A percentile compares a stretch with the other conserved stretches of the same genome.
Evolutionary conservation across 345 rosid genomes (phyloP).

Genomic region (Aquilaria yunnanensis): DNA sequence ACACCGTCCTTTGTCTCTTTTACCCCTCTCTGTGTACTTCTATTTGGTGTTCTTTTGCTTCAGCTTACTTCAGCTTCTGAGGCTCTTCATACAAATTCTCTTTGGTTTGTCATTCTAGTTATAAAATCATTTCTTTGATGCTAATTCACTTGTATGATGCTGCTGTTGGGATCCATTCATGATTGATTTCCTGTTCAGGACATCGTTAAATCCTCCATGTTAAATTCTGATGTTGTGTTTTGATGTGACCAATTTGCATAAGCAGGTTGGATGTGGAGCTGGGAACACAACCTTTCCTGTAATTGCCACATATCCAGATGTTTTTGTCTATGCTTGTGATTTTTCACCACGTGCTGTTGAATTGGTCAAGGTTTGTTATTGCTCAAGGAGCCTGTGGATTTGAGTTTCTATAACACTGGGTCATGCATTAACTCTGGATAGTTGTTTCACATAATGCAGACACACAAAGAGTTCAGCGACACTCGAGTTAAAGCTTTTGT

Average conservation of each 20-base stretch:
- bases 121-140: neutral
- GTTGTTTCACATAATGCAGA: slow-evolving; percentile 35
- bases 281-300: slow-evolving; percentile 87
- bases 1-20: too few relatives aligned
- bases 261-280: slow-evolving; percentile 93
- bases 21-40: slow-evolving; percentile 5
- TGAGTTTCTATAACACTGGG: neutral
- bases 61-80: neutral
- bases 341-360: slow-evolving; percentile 81
- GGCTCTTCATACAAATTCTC: neutral
- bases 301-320: slow-evolving; percentile 63
- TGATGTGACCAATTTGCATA: slow-evolving; percentile 4
- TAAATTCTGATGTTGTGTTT: neutral
- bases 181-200: neutral
- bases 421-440: slow-evolving; percentile 2
- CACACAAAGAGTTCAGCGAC: slow-evolving; percentile 72
- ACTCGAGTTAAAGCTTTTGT: slow-evolving; percentile 49
- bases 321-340: slow-evolving; percentile 85
- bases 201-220: neutral
- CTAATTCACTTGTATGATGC: neutral
- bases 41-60: neutral
- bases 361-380: slow-evolving; percentile 67
- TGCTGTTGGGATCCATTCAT: neutral
- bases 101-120: too few relatives aligned
- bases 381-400: neutral